These are phyloP conservation scores for Perilla frutescens DNA, from an alignment of 257 asterid genomes.

Conservation along the genomic window DNA sequence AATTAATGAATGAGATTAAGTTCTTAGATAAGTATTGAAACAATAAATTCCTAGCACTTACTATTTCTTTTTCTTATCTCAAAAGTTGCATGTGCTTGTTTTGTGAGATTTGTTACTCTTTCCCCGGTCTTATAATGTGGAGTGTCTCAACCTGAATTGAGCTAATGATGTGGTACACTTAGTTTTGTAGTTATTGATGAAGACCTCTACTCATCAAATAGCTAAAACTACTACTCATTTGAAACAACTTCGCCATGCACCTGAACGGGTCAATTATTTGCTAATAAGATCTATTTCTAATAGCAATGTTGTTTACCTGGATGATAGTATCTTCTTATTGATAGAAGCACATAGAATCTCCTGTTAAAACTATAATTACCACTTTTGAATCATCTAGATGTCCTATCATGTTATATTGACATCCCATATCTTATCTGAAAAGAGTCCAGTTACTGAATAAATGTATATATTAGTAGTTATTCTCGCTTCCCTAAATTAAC, in stretches of 20 bases:
- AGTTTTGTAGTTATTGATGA: too few relatives aligned
- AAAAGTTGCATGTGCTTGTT: background rate
- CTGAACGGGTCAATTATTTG: constrained; percentile 73
- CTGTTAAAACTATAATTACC: constrained; percentile 4
- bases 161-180: too few relatives aligned
- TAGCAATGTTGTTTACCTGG: constrained; percentile 4
- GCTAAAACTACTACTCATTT: constrained; percentile 45
- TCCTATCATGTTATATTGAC: background rate
- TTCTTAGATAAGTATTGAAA: constrained; percentile 22
- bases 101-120: too few relatives aligned
- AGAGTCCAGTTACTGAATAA: too few relatives aligned
- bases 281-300: constrained; percentile 2
- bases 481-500: too few relatives aligned
- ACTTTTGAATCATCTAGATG: background rate
- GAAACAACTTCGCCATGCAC: constrained; percentile 78
- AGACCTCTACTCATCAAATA: too few relatives aligned
- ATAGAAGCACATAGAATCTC: constrained; percentile 10
- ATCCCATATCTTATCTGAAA: too few relatives aligned
- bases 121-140: too few relatives aligned
- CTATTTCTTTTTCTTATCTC: constrained; percentile 9
- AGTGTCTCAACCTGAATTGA: too few relatives aligned
- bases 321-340: background rate
- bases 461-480: too few relatives aligned
- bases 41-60: constrained; percentile 17
- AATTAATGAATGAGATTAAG: background rate